Evolutionary conservation across 805 yeast genomes (phyloP), one percentile per base, ranked within the genome.

Genomic region (Candida awuae): DNA sequence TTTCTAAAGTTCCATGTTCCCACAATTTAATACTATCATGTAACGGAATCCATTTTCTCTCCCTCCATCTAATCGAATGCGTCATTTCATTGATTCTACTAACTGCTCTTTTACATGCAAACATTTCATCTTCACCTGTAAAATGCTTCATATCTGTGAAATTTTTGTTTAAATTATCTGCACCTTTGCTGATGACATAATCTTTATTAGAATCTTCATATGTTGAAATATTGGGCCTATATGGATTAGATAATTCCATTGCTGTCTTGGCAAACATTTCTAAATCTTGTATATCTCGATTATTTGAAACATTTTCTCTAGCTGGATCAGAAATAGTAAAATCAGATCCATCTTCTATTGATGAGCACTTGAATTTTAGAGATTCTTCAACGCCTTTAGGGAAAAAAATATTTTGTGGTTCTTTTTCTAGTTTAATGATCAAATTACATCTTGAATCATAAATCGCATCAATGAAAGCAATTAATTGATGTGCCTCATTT

Each of bases 51-150:
- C 85, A 80, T 40, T 66, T 56, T 15, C 58, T 59, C 4, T 48
- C 38, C 45, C 81, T 67, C 81, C 84, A 80, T 7, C 44, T 44
- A 4, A 35, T 39, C 1, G 62, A 53, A 21, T 52, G 50, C 1
- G 58, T 51, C 65, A 61, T 61, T 22, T 53, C 69, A 37, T 66
- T 65, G 27, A 81, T 66, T 46, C 88, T 61, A 49, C 80, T 75
- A 1, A 80, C 77, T 0, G 88, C 87, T 47, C 88, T 60, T 45
- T 74, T 75, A 50, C 71, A 80, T 3, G 88, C 86, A 58, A 80
- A 80, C 59, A 69, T 70, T 52, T 81, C 88, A 56, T 80, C 88
- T 49, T 81, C 85, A 18, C 88, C 88, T 0, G 86, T 80, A 49
- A 80, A 81, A 8, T 77, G 75, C 9, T 65, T 62, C 15, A 68